Evolutionary conservation across 495 filamentous ascomycete species (phyloP).

Genomic region (Aspergillus homomorphus): DNA sequence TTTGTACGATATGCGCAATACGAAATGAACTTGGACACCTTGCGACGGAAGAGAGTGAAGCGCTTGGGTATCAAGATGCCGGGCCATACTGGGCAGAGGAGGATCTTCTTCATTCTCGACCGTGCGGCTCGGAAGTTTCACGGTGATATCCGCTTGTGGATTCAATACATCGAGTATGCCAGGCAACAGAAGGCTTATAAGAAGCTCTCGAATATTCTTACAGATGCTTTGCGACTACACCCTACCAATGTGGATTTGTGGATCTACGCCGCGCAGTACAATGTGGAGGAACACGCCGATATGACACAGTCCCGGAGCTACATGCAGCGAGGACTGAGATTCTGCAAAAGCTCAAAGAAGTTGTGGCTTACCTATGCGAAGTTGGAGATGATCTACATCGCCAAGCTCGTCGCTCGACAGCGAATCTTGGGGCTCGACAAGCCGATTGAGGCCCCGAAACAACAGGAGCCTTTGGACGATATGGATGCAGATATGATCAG

Average conservation of each 20-base stretch:
- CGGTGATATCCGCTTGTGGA: slow-evolving; percentile 81
- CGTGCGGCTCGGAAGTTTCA: slow-evolving; percentile 83
- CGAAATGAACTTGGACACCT: slow-evolving; percentile 82
- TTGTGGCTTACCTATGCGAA: slow-evolving; percentile 90
- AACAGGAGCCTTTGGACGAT: slow-evolving; percentile 37
- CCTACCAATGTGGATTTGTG: slow-evolving; percentile 81
- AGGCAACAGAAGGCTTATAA: slow-evolving; percentile 71
- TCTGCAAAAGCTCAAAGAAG: slow-evolving; percentile 67
- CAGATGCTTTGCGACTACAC: slow-evolving; percentile 74
- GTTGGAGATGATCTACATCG: slow-evolving; percentile 88
- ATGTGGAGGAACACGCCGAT: slow-evolving; percentile 73
- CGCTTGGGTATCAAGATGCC: slow-evolving; percentile 68
- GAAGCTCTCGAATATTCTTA: slow-evolving; percentile 74
- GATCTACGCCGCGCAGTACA: slow-evolving; percentile 77
- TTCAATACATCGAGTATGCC: slow-evolving; percentile 84
- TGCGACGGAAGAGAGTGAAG: slow-evolving; percentile 77
- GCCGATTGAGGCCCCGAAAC: slow-evolving; percentile 38
- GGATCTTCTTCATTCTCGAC: slow-evolving; percentile 85
- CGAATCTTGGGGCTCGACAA: slow-evolving; percentile 67
- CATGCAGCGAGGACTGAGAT: slow-evolving; percentile 83
- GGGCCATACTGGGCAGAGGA: slow-evolving; percentile 66
- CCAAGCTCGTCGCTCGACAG: slow-evolving; percentile 69
- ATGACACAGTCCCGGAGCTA: slow-evolving; percentile 83
- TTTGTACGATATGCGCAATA: slow-evolving; percentile 85
- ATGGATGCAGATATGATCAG: slow-evolving; percentile 54